Evolutionary conservation across 2,329 filamentous ascomycete species (phyloP), one percentile per base, ranked within the genome.

Genomic region (Plenodomus biglobosus): DNA sequence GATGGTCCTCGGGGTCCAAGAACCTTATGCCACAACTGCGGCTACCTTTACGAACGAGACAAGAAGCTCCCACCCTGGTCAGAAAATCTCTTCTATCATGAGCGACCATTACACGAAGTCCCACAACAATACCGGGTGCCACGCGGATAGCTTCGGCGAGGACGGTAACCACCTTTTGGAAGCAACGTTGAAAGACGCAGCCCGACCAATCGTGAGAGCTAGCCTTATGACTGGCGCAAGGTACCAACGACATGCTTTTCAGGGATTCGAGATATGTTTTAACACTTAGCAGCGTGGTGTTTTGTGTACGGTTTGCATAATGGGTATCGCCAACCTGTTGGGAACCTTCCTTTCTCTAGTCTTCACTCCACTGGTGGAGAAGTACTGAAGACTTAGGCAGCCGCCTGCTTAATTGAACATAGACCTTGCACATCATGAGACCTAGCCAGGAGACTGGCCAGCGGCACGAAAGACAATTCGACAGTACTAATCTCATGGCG

Each of bases 1-100:
- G 92, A 97, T 73, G 94, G 94, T 19, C 94, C 94, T 13, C 79
- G 83, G 45, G 92, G 92, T 45, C 82, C 88, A 55, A 87, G 89
- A 73, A 87, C 89, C 22, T 83, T 97, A 3, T 97, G 92, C 76
- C 88, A 92, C 73, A 96, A 95, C 70, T 97, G 92, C 70, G 92
- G 91, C 47, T 86, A 92, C 60, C 75, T 92, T 17, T 96, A 88
- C 69, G 92, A 96, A 73, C 86, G 90, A 45, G 89, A 95, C 72
- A 87, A 89, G 73, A 85, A 86, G 56, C 79, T 96, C 0, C 92
- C 92, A 8, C 83, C 85, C 21, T 91, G 86, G 85, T 85, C 84
- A 2, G 85, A 85, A 65, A 82, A 85, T 52, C 77, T 92, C 39
- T 90, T 91, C 66, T 65, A 62, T 32, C 57, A 67, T 47, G 76